These are phyloP conservation scores for Phytophthora capsici DNA, from an alignment of 352 stramenopile genomes.

Conservation along the genomic window DNA sequence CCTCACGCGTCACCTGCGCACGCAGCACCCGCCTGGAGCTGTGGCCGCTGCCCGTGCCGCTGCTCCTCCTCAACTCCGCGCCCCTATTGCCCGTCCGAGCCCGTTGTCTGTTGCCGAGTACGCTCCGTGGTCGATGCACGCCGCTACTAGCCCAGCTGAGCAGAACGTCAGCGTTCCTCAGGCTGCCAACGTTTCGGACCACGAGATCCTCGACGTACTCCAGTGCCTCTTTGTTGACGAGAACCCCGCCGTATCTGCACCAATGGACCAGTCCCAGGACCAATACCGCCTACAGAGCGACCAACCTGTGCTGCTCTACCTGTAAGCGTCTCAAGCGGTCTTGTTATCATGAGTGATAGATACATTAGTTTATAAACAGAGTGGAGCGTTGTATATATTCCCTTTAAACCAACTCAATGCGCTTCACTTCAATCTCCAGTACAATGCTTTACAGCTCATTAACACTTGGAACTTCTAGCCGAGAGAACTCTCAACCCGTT, in stretches of 20 bases:
- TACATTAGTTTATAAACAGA: slow-evolving; percentile 49
- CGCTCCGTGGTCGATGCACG: slow-evolving; percentile 34
- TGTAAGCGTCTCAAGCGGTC: slow-evolving; percentile 29
- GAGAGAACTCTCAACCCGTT: neutral
- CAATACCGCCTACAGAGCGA: slow-evolving; percentile 40
- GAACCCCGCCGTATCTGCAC: slow-evolving; percentile 14
- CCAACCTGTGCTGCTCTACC: slow-evolving; percentile 42
- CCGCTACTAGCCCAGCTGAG: slow-evolving; percentile 3
- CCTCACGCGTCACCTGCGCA: slow-evolving; percentile 72
- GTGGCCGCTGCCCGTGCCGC: slow-evolving; percentile 37
- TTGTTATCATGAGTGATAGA: slow-evolving; percentile 46
- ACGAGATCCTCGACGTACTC: slow-evolving; percentile 53
- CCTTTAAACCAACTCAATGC: slow-evolving; percentile 17
- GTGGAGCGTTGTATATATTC: slow-evolving; percentile 43
- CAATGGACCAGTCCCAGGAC: slow-evolving; percentile 26
- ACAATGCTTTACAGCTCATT: neutral
- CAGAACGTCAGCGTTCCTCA: slow-evolving; percentile 26
- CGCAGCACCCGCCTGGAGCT: slow-evolving; percentile 57
- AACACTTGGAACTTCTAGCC: neutral
- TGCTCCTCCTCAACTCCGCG: slow-evolving; percentile 19
- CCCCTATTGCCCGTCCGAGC: slow-evolving; percentile 22
- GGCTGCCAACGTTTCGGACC: slow-evolving; percentile 42
- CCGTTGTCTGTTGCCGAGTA: slow-evolving; percentile 33
- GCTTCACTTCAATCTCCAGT: slow-evolving; percentile 12
- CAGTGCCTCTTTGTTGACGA: slow-evolving; percentile 54